These are phyloP conservation scores for Aspergillus phoenicis DNA, from an alignment of 2,329 filamentous ascomycete species.

Conservation along the genomic window DNA sequence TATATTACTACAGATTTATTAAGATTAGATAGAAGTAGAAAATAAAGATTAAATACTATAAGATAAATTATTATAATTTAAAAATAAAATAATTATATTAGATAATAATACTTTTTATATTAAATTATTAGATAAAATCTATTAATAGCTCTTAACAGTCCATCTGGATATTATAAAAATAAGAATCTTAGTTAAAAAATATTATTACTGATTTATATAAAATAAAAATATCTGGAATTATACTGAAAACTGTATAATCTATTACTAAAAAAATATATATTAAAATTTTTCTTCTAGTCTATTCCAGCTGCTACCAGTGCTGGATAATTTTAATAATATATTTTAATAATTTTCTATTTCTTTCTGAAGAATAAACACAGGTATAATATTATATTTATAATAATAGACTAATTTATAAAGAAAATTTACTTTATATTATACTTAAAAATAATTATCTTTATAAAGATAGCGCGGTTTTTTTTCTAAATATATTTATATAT, in stretches of 20 bases:
- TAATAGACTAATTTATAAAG: not conserved
- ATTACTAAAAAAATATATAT: not conserved
- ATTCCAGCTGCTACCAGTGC: not conserved
- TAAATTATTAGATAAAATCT: not conserved
- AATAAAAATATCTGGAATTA: not conserved
- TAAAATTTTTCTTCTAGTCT: not conserved
- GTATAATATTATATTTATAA: not conserved
- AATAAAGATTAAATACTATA: too few species aligned
- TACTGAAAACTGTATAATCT: not conserved
- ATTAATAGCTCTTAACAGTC: not conserved
- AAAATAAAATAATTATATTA: not conserved
- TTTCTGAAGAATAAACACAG: not conserved
- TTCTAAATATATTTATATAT: not conserved
- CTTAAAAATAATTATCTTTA: not conserved
- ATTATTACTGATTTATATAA: not conserved
- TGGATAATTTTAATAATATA: not conserved
- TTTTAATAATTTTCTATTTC: not conserved
- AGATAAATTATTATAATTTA: not conserved
- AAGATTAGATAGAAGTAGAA: too few species aligned
- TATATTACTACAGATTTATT: too few species aligned
- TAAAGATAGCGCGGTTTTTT: not conserved
- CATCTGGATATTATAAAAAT: not conserved
- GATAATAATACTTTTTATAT: not conserved
- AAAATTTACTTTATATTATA: not conserved
- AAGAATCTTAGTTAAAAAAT: not conserved